phyloP scores from a whole-genome alignment of 495 filamentous ascomycete genomes.

The Daldinia caldariorum region DNA sequence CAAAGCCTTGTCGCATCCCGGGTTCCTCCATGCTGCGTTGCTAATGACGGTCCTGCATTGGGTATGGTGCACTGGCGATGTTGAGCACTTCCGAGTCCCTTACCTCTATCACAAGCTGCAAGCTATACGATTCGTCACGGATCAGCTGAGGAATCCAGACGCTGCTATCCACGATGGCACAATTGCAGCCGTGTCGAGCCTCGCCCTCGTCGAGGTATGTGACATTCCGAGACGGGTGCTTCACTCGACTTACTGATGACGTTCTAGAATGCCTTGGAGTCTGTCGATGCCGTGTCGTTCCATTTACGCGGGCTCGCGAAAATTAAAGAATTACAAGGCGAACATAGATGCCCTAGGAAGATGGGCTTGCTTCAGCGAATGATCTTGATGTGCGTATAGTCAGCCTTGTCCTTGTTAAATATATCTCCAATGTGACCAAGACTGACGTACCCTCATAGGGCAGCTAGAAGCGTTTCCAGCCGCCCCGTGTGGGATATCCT shows the following conservation, averaged over 20 bases:
- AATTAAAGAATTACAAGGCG: conserved; percentile 45
- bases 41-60: conserved; percentile 49
- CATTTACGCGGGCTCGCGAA: conserved; percentile 46
- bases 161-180: conserved; percentile 49
- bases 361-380: conserved; percentile 47
- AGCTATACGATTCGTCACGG: conserved; percentile 51
- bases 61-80: conserved; percentile 49
- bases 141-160: conserved; percentile 46
- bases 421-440: conserved; percentile 13
- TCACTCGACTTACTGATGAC: conserved; percentile 26
- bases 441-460: conserved; percentile 42
- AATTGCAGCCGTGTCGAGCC: conserved; percentile 51
- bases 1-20: conserved; percentile 49
- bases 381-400: conserved; percentile 43
- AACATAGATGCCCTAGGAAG: conserved; percentile 40
- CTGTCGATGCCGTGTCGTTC: conserved; percentile 44
- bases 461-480: conserved; percentile 44
- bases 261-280: conserved; percentile 42
- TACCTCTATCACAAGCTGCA: conserved; percentile 50
- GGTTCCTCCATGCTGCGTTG: conserved; percentile 49
- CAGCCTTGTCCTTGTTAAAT: conserved; percentile 14
- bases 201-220: conserved; percentile 54
- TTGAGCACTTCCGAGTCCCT: conserved; percentile 48
- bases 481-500: conserved; percentile 48
- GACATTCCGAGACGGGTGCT: conserved; percentile 4